Conservation (phyloP, 2,329 filamentous ascomycete species). For the Tolypocladium inflatum region DNA sequence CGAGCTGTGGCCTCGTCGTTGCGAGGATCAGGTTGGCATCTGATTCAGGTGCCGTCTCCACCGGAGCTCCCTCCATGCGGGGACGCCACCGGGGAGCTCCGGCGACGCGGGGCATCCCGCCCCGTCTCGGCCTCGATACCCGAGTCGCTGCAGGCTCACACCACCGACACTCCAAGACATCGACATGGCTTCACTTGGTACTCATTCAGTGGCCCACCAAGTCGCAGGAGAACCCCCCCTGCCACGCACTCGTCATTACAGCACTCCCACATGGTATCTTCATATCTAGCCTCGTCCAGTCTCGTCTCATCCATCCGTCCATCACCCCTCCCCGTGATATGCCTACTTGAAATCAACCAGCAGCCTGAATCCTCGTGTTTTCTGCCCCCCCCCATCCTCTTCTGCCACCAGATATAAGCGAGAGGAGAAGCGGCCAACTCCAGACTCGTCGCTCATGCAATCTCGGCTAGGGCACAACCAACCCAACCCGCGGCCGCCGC, state of each 20-base stretch:
- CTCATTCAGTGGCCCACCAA: neutral
- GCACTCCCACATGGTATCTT: neutral
- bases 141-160: neutral
- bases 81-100: neutral
- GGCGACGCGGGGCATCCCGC: neutral
- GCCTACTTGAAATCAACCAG: neutral
- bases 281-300: neutral
- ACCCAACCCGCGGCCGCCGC: neutral
- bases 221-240: too few species aligned
- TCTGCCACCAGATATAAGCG: neutral
- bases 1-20: neutral
- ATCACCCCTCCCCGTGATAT: neutral
- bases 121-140: neutral
- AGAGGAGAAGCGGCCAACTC: neutral
- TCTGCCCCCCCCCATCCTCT: neutral
- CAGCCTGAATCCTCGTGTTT: neutral
- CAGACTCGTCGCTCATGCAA: neutral
- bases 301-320: conserved; percentile 8
- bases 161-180: neutral
- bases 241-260: neutral
- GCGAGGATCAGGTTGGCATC: neutral
- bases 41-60: neutral
- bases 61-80: neutral
- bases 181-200: neutral
- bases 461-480: neutral